A percentile compares a stretch with the other conserved stretches of the same genome.
These are phyloP conservation scores for Myrmaecium sp. DNA, from an alignment of 2,329 filamentous ascomycete genomes.

Conservation along the genomic window DNA sequence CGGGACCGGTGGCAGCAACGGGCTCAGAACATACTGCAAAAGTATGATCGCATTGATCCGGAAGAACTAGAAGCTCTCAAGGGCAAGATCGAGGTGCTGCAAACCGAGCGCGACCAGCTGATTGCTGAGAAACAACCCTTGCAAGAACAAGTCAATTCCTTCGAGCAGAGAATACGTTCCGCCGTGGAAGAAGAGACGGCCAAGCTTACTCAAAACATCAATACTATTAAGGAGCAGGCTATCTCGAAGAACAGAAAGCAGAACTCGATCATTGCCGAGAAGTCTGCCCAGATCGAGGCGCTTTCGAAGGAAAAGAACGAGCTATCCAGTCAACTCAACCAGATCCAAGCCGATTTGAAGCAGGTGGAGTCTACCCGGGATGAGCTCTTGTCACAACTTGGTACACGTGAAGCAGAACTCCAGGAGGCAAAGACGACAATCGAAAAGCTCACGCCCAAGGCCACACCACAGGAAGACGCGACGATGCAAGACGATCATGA, in stretches of 20 bases:
- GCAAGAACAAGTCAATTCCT: constrained; percentile 31
- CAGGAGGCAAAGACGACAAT: constrained; percentile 44
- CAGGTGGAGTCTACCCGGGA: constrained; percentile 5
- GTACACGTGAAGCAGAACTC: constrained; percentile 38
- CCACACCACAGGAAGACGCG: constrained; percentile 11
- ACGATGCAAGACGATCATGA: constrained; percentile 20
- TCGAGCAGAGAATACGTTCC: constrained; percentile 31
- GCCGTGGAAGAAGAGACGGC: constrained; percentile 12
- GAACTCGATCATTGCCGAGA: constrained; percentile 26
- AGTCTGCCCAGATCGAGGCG: constrained; percentile 44
- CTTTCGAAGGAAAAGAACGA: constrained; percentile 32
- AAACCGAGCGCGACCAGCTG: constrained; percentile 37
- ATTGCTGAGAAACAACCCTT: constrained; percentile 33
- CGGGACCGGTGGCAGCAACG: constrained; percentile 92
- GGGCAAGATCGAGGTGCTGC: constrained; percentile 44
- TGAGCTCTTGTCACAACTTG: constrained; percentile 9
- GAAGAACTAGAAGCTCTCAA: constrained; percentile 83
- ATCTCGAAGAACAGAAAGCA: constrained; percentile 20
- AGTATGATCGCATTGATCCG: constrained; percentile 89
- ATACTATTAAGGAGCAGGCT: constrained; percentile 26
- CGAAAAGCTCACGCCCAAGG: constrained; percentile 39
- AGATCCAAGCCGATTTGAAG: background rate
- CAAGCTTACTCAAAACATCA: constrained; percentile 6
- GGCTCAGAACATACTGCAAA: constrained; percentile 86
- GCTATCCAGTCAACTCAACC: constrained; percentile 24